Base-by-base conservation (phyloP, 495 filamentous ascomycete species). In the Pyrenula massariospora region DNA sequence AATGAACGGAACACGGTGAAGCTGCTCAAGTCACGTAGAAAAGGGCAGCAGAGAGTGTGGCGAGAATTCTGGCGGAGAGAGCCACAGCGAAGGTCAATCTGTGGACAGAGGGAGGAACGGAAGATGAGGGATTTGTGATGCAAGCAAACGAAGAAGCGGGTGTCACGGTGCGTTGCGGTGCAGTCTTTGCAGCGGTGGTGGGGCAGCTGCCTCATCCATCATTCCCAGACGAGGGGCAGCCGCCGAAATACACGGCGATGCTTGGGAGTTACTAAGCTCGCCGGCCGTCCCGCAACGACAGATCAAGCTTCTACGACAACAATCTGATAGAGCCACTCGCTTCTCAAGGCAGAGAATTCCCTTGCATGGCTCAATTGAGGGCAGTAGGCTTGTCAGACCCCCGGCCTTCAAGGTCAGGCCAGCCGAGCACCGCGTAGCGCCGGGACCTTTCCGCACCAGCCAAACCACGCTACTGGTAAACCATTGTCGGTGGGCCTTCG, bases 71-170 rank as follows among this genome's bases (percentile, higher is more conserved):
- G n/a, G n/a, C n/a, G n/a, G n/a, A n/a, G n/a, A n/a, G n/a, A n/a
- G n/a, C n/a, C n/a, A n/a, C n/a, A n/a, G n/a, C n/a, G n/a, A n/a
- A n/a, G n/a, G n/a, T n/a, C n/a, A n/a, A n/a, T n/a, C n/a, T n/a
- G n/a, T n/a, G n/a, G n/a, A 52, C 25, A 56, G 52, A 49, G 24
- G 51, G 31, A 24, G 54, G 47, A 52, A 58, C 59, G 47, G 54
- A 57, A 42, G 31, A 42, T 42, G 31, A 42, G 31, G 31, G 31
- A 42, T 42, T 42, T 42, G 31, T 42, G 31, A 42, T 42, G 31
- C 31, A 42, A 42, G 31, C 31, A 42, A 42, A 42, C 31, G 31
- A 42, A 42, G 8, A 42, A n/a, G n/a, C n/a, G n/a, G n/a, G n/a
- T n/a, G n/a, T n/a, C n/a, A 15, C 31, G 15, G 8, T 8, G 31